phyloP scores from a whole-genome alignment of 2,329 filamentous ascomycete species.

The Ceratocystis cacaofunesta region DNA sequence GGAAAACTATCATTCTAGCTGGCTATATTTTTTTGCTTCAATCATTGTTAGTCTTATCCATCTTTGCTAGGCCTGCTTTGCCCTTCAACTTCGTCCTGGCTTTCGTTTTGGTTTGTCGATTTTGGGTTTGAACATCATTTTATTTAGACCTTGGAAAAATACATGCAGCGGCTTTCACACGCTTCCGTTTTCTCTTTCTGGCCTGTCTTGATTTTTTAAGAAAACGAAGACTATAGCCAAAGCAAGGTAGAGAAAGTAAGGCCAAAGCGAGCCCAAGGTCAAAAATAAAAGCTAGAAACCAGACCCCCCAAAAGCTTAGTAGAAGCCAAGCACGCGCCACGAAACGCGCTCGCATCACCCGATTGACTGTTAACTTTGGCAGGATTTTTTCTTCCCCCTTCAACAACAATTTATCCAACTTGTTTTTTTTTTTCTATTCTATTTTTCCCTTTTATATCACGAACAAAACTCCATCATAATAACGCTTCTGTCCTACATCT shows the following conservation, averaged over 20 bases:
- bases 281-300: no score
- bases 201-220: no score
- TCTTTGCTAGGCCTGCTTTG: no score
- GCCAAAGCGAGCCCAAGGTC: no score
- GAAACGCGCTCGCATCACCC: conserved; percentile 7
- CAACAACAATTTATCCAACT: not conserved
- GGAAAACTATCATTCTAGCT: not conserved
- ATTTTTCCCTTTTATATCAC: not conserved
- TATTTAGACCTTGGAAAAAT: no score
- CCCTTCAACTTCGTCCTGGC: not conserved
- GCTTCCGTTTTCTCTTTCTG: no score
- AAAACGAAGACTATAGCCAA: no score
- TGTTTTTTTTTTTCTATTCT: not conserved
- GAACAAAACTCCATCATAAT: not conserved
- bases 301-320: not conserved
- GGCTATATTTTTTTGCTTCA: not conserved
- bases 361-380: conserved; percentile 3
- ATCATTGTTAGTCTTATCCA: no score
- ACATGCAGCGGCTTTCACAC: no score
- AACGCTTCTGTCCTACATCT: not conserved
- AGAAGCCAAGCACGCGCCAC: conserved; percentile 5
- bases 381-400: conserved; percentile 5
- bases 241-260: no score
- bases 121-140: no score
- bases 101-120: not conserved